phyloP scores from a whole-genome alignment of 805 yeast species.

The Kregervanrija pseudodelftensis region DNA sequence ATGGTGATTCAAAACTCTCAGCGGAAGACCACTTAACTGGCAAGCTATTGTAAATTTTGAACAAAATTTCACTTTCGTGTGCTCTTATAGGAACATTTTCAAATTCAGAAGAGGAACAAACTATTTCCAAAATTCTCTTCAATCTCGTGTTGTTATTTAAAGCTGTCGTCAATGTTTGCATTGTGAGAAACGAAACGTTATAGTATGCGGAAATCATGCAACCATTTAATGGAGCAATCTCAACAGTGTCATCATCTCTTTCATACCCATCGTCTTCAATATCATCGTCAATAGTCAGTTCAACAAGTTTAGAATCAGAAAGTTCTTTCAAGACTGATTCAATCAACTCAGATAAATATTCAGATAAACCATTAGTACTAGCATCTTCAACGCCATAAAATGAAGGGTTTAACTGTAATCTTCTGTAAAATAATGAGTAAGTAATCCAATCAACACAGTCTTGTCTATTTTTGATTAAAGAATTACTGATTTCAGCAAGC shows the following conservation, averaged over 20 bases:
- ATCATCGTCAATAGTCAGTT: constrained; percentile 37
- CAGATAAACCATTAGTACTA: constrained; percentile 65
- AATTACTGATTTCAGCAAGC: constrained; percentile 64
- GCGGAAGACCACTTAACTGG: constrained; percentile 49
- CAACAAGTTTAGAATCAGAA: constrained; percentile 52
- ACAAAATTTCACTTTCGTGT: constrained; percentile 46
- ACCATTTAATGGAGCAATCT: constrained; percentile 56
- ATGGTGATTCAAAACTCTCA: constrained; percentile 39
- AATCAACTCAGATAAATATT: constrained; percentile 74
- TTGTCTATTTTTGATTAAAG: constrained; percentile 59
- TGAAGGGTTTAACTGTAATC: constrained; percentile 78
- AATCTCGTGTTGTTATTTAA: constrained; percentile 51
- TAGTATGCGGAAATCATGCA: constrained; percentile 73
- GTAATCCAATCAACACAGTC: constrained; percentile 91
- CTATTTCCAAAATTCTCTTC: constrained; percentile 53
- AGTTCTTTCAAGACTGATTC: constrained; percentile 66
- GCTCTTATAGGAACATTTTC: constrained; percentile 55
- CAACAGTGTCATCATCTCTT: constrained; percentile 32
- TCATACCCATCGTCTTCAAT: constrained; percentile 24
- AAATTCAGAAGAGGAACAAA: constrained; percentile 67
- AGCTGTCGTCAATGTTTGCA: constrained; percentile 49
- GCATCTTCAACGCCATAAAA: constrained; percentile 73
- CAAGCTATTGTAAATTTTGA: constrained; percentile 45
- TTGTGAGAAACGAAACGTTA: constrained; percentile 55
- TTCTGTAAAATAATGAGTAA: constrained; percentile 71